Evolutionary conservation across 176 grass and related monocot species (phyloP).

Genomic region (Poa pratensis): DNA sequence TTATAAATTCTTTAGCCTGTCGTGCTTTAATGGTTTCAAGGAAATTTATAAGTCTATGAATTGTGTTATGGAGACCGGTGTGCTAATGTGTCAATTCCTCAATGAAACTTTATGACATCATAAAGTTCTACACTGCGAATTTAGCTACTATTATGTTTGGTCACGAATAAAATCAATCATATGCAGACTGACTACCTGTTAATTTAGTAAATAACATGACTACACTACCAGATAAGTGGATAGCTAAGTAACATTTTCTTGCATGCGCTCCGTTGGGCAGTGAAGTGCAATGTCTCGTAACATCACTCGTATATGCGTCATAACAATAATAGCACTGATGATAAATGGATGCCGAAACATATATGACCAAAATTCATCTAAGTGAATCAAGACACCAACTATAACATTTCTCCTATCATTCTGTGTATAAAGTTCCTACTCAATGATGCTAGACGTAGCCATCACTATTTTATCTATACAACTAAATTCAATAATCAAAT

Average conservation of each 20-base stretch:
- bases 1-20: conserved; percentile 24
- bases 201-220: neutral
- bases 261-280: neutral
- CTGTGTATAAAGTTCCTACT: neutral
- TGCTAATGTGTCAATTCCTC: conserved; percentile 7
- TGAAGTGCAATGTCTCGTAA: neutral
- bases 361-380: neutral
- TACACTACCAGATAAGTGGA: conserved; percentile 1
- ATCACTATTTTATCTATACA: conserved; percentile 6
- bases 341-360: conserved; percentile 13
- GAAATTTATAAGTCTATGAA: conserved; percentile 14
- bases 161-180: conserved; percentile 21
- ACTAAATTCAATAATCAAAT: neutral
- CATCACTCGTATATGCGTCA: neutral
- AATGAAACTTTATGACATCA: conserved; percentile 22
- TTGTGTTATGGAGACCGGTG: neutral
- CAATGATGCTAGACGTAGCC: neutral
- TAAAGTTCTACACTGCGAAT: neutral
- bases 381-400: neutral
- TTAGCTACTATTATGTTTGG: conserved; percentile 23
- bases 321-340: neutral
- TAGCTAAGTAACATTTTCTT: neutral
- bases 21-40: conserved; percentile 1
- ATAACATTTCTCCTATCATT: neutral
- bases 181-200: neutral